phyloP scores from a whole-genome alignment of 257 asterid species.

The Capsicum rhomboideum region DNA sequence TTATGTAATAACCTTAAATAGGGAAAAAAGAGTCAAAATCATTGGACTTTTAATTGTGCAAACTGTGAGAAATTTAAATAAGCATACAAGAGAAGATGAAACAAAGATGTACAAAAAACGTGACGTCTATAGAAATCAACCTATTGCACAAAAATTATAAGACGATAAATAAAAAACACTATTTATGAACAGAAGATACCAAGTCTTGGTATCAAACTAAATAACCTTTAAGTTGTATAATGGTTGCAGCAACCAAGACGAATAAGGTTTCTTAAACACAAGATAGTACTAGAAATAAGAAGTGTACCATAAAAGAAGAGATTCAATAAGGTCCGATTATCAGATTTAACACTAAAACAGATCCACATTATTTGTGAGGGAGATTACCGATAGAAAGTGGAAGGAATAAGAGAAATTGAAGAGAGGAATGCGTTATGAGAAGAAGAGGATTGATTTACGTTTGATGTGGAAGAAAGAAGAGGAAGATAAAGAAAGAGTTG shows the following conservation, averaged over 20 bases:
- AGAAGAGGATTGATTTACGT: neutral
- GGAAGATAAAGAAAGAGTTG: neutral
- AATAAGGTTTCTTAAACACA: no score
- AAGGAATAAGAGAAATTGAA: neutral
- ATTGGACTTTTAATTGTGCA: no score
- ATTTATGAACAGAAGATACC: neutral
- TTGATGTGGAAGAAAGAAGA: neutral
- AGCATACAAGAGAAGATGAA: neutral
- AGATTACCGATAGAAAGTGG: neutral
- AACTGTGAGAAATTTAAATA: neutral
- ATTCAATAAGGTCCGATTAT: no score
- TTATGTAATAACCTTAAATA: no score
- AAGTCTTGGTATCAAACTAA: neutral
- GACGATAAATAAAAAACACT: neutral
- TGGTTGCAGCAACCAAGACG: neutral
- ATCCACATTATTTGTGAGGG: neutral
- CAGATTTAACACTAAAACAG: neutral
- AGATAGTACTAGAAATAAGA: no score
- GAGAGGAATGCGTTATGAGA: no score
- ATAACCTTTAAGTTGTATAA: neutral
- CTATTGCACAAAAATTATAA: neutral
- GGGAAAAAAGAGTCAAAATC: no score
- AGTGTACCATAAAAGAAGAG: no score
- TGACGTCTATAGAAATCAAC: neutral
- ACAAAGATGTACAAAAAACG: neutral